Base-by-base conservation (phyloP, 495 filamentous ascomycete genomes). In the Emericellopsis terricola region DNA sequence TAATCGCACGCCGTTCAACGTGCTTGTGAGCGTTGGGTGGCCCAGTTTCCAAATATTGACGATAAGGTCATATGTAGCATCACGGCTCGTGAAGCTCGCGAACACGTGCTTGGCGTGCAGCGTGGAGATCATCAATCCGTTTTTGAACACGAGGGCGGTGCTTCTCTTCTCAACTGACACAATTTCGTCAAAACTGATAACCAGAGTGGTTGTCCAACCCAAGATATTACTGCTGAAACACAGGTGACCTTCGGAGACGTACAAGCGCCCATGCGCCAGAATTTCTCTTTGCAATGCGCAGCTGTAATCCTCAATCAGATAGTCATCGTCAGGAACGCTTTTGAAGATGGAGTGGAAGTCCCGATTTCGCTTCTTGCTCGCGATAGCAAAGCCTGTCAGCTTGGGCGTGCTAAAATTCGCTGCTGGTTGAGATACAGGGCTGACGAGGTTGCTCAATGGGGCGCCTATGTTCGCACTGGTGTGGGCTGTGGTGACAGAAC, bases 181-280 rank as follows among this genome's bases (percentile, higher is more conserved):
- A 32, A 99, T 77, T 51, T 99, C 89, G 48, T 96, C 91, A 51
- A 96, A 99, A 49, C 81, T 89, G 53, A 99, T 93, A 27, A 99
- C 86, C 19, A 96, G 59, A 3, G 85, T 96, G 1, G 91, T 99
- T 1, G 91, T 74, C 89, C 89, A 99, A 23, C 89, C 89, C 23
- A 99, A 67, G 33, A 99, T 99, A 49, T 99, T 99, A 53, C 89
- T 96, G 39, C 85, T 91, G 56, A 99, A 99, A 59, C 89, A 99
- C 23, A 99, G 76, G 43, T 99, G 86, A 3, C 86, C 84, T 55
- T 99, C 89, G 0, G 87, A 94, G 19, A 99, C 78, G 46, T 99
- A 99, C 10, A 99, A 68, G 26, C 89, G 71, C 2, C 89, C 89
- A 42, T 94, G 87, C 8, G 91, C 69, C 29, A 99, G 76, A 38